Conservation (phyloP, 1,139 yeast species). For the Zhuliangozyma parablackwelliae region DNA sequence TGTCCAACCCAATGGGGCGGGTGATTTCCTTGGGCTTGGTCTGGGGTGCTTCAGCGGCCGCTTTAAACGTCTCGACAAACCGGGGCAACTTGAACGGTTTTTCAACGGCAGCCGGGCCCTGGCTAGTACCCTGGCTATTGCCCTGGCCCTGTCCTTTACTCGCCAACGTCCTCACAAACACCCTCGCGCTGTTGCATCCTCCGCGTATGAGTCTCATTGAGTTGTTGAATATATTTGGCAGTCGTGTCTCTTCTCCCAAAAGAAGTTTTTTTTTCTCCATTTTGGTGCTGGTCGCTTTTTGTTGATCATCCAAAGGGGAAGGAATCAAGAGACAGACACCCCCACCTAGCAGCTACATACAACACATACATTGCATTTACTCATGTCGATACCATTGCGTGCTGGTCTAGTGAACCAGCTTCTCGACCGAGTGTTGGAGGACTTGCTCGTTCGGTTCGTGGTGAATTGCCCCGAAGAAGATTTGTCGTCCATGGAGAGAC, state of each 20-base stretch:
- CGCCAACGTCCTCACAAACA: no score
- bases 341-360: neutral
- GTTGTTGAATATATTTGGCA: no score
- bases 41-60: constrained; percentile 27
- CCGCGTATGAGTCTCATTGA: no score
- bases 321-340: no score
- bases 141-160: no score
- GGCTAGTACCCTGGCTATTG: neutral
- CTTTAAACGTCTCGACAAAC: constrained; percentile 24
- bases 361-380: neutral
- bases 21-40: constrained; percentile 23
- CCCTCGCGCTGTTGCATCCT: no score
- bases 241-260: no score
- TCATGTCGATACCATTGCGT: constrained; percentile 53
- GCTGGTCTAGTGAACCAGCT: constrained; percentile 56
- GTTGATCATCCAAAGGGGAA: no score
- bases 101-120: neutral
- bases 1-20: constrained; percentile 40
- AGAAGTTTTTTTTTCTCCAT: no score
- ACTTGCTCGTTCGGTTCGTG: constrained; percentile 81
- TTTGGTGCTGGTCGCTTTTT: no score
- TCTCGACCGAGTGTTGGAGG: constrained; percentile 78
- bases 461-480: constrained; percentile 92
- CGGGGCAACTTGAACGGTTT: constrained; percentile 9
- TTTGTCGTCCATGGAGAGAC: constrained; percentile 77